Base-by-base conservation (phyloP, 768 basidiomycete species). In the Lepiota brunneoincarnata region DNA sequence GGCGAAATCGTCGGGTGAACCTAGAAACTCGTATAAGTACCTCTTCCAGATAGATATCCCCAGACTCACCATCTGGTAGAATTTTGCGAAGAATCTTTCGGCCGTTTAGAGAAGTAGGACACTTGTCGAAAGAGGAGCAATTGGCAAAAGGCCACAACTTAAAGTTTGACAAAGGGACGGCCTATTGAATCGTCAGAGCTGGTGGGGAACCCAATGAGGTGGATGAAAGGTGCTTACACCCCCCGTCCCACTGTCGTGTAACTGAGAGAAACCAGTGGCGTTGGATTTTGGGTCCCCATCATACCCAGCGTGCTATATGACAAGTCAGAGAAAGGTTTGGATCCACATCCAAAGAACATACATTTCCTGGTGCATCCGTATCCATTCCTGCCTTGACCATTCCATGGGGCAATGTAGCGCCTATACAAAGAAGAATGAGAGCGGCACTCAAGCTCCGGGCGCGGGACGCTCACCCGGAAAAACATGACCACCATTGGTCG, bases 321-420 rank as follows among this genome's bases (percentile, higher is more conserved):
- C 6, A 36, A 7, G 12, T 56, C 58, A 43, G 43, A 23, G 23
- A 40, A 18, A 7, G 28, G 7, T 10, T 50, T n/a, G 24, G 38
- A 4, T 21, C 17, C 15, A 26, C 21, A 28, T 28, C 17, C 38
- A 11, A 49, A 31, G 36, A 14, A 28, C 40, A 4, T 58, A 82
- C 82, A 62, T 82, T 82, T 61, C 76, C 80, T 2, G 82, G 80
- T 11, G 82, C 82, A 59, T 86, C 81, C 0, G 83, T 85, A 61
- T 87, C 84, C 77, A 85, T 79, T 6, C 84, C 84, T 2, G 71
- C 76, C 68, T 87, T 87, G 14, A 80, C 75, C 84, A 86, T 83
- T n/a, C 85, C 84, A 66, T 86, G 83, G 2, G 85, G 85, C 18
- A 83, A 61, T 2, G 82, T 85, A 0, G 82, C 83, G 39, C 84